These are phyloP conservation scores for Colletotrichum endophyticum DNA, from an alignment of 2,329 filamentous ascomycete species.

Conservation along the genomic window DNA sequence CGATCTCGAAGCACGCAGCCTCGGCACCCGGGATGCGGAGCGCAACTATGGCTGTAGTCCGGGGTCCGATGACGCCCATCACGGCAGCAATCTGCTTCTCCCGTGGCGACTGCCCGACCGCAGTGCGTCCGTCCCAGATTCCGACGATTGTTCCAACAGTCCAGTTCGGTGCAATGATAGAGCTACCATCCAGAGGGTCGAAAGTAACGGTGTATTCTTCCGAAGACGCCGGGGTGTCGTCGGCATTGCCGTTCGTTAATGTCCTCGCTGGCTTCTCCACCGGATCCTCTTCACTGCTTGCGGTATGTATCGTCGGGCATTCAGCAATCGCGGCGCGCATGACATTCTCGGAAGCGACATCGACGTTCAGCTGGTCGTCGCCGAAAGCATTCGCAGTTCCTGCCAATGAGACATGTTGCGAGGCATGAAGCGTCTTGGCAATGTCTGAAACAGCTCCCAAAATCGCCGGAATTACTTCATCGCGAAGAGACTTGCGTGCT, in stretches of 20 bases:
- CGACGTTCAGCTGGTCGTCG: constrained; percentile 64
- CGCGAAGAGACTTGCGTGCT: constrained; percentile 37
- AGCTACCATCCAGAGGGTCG: constrained; percentile 68
- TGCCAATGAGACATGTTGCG: constrained; percentile 50
- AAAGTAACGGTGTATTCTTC: constrained; percentile 65
- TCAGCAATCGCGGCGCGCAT: constrained; percentile 48
- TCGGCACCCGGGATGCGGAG: constrained; percentile 47
- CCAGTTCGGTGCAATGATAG: constrained; percentile 64
- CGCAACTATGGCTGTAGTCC: constrained; percentile 61
- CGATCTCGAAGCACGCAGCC: constrained; percentile 55
- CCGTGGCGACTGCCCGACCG: constrained; percentile 43
- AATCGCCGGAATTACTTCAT: constrained; percentile 53
- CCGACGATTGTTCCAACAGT: constrained; percentile 65
- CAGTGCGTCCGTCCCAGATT: constrained; percentile 57
- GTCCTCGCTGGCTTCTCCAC: constrained; percentile 41
- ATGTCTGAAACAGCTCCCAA: constrained; percentile 50
- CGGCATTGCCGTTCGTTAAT: neutral
- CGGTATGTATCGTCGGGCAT: constrained; percentile 51
- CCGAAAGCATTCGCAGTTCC: constrained; percentile 62
- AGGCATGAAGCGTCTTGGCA: constrained; percentile 44
- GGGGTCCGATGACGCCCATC: constrained; percentile 59
- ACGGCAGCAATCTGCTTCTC: constrained; percentile 52
- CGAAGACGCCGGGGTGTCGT: neutral
- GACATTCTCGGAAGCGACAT: constrained; percentile 54
- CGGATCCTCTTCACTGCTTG: constrained; percentile 67